Evolutionary conservation across 306 rosid species (phyloP).

Genomic region (Quercus variabilis): DNA sequence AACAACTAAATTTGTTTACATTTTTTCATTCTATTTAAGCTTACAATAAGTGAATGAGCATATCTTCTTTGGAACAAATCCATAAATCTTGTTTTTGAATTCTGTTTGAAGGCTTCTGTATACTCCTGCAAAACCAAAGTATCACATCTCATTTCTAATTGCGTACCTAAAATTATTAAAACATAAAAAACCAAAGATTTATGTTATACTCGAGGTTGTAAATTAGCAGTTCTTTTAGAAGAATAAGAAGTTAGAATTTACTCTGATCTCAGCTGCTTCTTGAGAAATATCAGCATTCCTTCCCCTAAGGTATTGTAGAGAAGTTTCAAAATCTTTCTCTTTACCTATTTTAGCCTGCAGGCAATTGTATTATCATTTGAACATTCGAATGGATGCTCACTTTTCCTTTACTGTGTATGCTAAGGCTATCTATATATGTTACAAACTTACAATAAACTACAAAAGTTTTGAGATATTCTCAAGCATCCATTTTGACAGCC

Average conservation of each 20-base stretch:
- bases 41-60: slow-evolving; percentile 28
- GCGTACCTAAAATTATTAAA: not conserved
- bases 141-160: not conserved
- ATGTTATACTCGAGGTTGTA: not conserved
- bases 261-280: slow-evolving; percentile 75
- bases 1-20: not conserved
- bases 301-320: slow-evolving; percentile 67
- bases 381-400: not conserved
- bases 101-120: slow-evolving; percentile 16
- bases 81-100: slow-evolving; percentile 3
- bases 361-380: not conserved
- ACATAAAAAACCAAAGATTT: not conserved
- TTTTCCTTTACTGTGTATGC: not conserved
- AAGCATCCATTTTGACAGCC: not conserved
- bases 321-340: slow-evolving; percentile 47
- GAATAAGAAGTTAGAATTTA: slow-evolving; percentile 18
- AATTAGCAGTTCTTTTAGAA: not conserved
- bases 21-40: not conserved
- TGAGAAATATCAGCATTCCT: slow-evolving; percentile 46
- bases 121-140: slow-evolving; percentile 14
- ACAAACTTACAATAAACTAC: not conserved
- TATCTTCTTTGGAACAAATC: slow-evolving; percentile 33
- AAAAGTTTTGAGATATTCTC: not conserved
- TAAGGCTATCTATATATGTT: not conserved
- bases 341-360: slow-evolving; percentile 65